These are phyloP conservation scores for Quercus suber DNA, from an alignment of 306 rosid species.

Conservation along the genomic window DNA sequence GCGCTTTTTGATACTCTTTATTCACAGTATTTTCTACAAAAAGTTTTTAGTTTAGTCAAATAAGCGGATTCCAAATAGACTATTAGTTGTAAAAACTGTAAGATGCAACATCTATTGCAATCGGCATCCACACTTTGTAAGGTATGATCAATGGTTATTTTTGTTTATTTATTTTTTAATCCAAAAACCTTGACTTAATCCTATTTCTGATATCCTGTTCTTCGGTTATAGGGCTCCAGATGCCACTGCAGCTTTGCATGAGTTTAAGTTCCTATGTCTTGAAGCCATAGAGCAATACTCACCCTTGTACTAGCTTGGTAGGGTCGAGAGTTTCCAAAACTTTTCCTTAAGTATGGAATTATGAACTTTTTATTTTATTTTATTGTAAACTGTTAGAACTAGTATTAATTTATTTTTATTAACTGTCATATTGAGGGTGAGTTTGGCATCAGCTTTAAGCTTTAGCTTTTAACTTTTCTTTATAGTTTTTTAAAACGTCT, in stretches of 20 bases:
- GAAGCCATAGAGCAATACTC: constrained; percentile 52
- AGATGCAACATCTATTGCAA: constrained; percentile 73
- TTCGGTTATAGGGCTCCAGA: constrained; percentile 68
- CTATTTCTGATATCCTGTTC: constrained; percentile 25
- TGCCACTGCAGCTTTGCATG: constrained; percentile 89
- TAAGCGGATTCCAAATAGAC: constrained; percentile 11
- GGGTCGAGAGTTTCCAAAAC: constrained; percentile 42
- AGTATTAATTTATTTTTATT: background rate
- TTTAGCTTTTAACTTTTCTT: too few relatives aligned
- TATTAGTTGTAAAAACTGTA: constrained; percentile 60
- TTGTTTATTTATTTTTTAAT: background rate
- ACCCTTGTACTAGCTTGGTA: constrained; percentile 77
- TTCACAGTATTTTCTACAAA: too few relatives aligned
- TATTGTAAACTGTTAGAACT: background rate
- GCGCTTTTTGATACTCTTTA: too few relatives aligned
- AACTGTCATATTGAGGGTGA: background rate
- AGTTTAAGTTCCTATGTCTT: constrained; percentile 70
- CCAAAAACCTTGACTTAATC: constrained; percentile 10
- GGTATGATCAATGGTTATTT: constrained; percentile 33
- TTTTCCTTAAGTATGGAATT: background rate
- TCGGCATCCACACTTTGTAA: constrained; percentile 85
- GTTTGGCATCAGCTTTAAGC: too few relatives aligned
- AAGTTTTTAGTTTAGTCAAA: too few relatives aligned
- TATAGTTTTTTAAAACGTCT: too few relatives aligned
- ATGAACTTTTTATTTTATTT: background rate